phyloP scores from a whole-genome alignment of 257 asterid genomes.

The Nicotiana tabacum region DNA sequence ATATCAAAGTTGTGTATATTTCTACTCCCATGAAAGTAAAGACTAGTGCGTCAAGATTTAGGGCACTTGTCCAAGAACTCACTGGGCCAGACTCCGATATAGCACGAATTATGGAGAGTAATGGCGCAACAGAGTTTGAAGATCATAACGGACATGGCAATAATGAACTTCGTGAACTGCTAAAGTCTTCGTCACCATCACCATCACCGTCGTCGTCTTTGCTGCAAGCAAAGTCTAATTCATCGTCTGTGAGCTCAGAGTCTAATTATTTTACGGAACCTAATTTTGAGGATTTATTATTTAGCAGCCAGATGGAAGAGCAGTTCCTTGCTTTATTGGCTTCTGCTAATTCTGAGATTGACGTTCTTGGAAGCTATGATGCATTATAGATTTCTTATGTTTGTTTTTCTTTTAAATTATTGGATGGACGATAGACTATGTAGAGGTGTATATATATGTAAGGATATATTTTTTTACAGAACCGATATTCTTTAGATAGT shows the following conservation, averaged over 20 bases:
- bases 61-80: slow-evolving; percentile 63
- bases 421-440: neutral
- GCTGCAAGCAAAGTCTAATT: neutral
- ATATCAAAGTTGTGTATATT: slow-evolving; percentile 71
- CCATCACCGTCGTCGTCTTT: neutral
- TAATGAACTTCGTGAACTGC: neutral
- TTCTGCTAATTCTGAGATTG: slow-evolving; percentile 27
- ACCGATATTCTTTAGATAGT: neutral
- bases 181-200: neutral
- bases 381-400: slow-evolving; percentile 16
- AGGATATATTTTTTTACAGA: neutral
- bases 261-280: slow-evolving; percentile 1
- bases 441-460: neutral
- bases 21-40: slow-evolving; percentile 82
- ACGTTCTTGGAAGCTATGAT: slow-evolving; percentile 57
- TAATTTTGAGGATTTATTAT: neutral
- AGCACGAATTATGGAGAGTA: slow-evolving; percentile 29
- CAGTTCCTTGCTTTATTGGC: slow-evolving; percentile 25
- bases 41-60: slow-evolving; percentile 59
- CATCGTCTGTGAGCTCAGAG: neutral
- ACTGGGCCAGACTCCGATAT: slow-evolving; percentile 67
- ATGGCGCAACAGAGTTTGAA: slow-evolving; percentile 6
- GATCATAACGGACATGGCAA: slow-evolving; percentile 12
- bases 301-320: slow-evolving; percentile 14
- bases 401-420: neutral